Conservation (phyloP, 2,329 filamentous ascomycete genomes). For the Fusarium sp. region DNA sequence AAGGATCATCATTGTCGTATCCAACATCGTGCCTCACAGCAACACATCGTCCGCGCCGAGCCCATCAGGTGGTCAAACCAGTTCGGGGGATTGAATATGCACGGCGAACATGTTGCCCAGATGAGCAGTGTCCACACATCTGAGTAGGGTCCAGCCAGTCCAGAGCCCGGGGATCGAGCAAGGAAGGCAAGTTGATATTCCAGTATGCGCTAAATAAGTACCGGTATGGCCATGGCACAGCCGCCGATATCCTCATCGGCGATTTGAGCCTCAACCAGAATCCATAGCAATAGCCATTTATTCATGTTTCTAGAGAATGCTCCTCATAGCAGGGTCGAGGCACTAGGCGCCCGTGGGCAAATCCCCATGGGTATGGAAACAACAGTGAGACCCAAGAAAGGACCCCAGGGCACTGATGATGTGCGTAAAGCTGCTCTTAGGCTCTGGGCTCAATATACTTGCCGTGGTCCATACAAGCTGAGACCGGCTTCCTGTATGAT, state of each 20-base stretch:
- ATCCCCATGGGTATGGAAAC: neutral
- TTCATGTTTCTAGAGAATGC: constrained; percentile 12
- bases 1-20: constrained; percentile 4
- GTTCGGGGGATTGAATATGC: constrained; percentile 2
- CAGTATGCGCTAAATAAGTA: constrained; percentile 10
- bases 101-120: constrained; percentile 4
- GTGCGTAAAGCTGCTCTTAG: neutral
- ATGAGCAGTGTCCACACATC: constrained; percentile 9
- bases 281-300: neutral
- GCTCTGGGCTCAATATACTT: neutral
- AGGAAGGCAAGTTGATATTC: neutral
- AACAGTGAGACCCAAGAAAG: neutral
- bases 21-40: constrained; percentile 20
- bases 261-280: constrained; percentile 35
- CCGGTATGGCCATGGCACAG: neutral
- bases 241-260: constrained; percentile 5
- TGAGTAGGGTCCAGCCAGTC: constrained; percentile 4
- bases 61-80: constrained; percentile 18
- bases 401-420: neutral
- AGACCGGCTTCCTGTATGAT: neutral
- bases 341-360: neutral
- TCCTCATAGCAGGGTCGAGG: neutral
- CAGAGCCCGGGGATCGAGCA: neutral
- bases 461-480: neutral
- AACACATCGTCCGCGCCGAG: constrained; percentile 3